Percentiles rank a stretch among this genome's conserved stretches.
Evolutionary conservation across 23 red algal genomes (phyloP).

Genomic region (Cyanidiococcus yangmingshanensis): DNA sequence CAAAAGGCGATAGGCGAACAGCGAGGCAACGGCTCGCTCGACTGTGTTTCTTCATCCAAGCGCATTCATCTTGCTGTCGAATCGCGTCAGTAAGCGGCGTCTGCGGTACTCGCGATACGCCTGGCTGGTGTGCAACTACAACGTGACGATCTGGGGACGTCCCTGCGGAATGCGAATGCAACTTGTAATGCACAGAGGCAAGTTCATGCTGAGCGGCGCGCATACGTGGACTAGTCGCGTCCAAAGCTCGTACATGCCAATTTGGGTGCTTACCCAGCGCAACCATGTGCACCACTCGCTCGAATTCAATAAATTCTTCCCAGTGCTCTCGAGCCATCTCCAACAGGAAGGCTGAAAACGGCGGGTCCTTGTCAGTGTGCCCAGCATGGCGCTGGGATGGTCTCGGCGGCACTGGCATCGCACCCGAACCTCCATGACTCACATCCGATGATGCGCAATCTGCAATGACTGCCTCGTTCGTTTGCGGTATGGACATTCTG

Average conservation of each 20-base stretch:
- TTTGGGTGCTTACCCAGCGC: not conserved
- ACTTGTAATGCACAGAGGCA: not conserved
- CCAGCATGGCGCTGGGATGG: not conserved
- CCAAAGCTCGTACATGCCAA: not conserved
- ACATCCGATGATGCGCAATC: too few species aligned
- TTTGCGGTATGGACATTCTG: too few species aligned
- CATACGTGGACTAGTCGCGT: not conserved
- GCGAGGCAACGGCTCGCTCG: not conserved
- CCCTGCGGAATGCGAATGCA: not conserved
- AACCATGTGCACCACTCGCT: not conserved
- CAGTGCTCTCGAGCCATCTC: not conserved
- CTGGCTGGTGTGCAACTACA: not conserved
- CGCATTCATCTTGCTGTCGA: not conserved
- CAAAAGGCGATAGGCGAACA: not conserved
- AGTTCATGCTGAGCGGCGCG: conserved; percentile 11
- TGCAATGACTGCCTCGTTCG: too few species aligned
- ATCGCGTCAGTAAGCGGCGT: not conserved
- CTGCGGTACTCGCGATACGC: not conserved
- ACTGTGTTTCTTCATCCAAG: not conserved
- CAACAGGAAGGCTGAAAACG: not conserved
- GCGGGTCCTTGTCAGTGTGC: not conserved
- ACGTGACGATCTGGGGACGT: not conserved
- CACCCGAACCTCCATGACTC: too few species aligned
- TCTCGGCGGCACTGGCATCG: too few species aligned
- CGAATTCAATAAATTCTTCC: not conserved